Evolutionary conservation across 2,329 filamentous ascomycete genomes (phyloP), one percentile per base, ranked within the genome.

Genomic region (Claviceps sp.): DNA sequence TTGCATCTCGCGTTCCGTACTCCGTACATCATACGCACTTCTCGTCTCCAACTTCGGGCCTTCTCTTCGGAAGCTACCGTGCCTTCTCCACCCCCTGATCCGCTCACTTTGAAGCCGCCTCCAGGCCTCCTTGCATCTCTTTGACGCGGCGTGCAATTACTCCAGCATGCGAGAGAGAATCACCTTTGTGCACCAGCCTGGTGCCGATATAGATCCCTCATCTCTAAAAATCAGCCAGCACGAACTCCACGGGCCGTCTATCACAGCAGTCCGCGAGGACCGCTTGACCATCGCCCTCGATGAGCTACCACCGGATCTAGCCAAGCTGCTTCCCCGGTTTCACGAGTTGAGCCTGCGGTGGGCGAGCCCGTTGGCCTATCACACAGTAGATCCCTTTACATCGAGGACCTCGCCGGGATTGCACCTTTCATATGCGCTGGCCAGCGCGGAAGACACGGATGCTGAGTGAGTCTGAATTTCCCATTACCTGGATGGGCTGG

Each of bases 271-370:
- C 14, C 83, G 87, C 57, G 87, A 97, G 67, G 86, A 93, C 63
- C 80, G 85, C 54, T 68, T 91, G 58, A 95, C 88, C 1, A 68
- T 93, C 55, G 75, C 77, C 40, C 69, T 89, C 20, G 74, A 82
- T 48, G 88, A 95, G 70, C 75, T 96, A 42, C 85, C 88, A 4
- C 62, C 69, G 16, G 82, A 87, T 65, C 65, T 93, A 16, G 76
- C 74, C 54, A 67, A 74, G 26, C 67, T 85, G 14, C 71, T 95
- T 26, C 72, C 76, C 51, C 72, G 78, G 60, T 80, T 78, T 56
- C 78, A 84, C 60, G 82, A 88, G 65, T 70, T 96, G 43, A 85
- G 91, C 65, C 71, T 96, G 54, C 80, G 85, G 63, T 95, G 89
- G 87, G 76, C 79, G n/a, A 79, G 81, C 14, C 70, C 79, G 2